A percentile compares a stretch with the other conserved stretches of the same genome.
These are phyloP conservation scores for Jatropha podagrica DNA, from an alignment of 441 rosid species.

Conservation along the genomic window DNA sequence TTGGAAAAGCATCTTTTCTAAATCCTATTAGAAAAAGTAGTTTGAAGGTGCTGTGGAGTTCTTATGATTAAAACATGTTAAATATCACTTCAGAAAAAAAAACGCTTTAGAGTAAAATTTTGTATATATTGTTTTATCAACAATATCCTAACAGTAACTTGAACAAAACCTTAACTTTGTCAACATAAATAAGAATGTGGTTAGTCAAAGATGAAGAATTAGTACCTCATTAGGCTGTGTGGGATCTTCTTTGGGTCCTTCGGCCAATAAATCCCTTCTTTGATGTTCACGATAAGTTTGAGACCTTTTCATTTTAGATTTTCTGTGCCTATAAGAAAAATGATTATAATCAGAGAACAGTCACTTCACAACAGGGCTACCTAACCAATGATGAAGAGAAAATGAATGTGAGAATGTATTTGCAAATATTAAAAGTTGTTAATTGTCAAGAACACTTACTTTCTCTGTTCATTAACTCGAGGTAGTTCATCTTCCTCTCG, in stretches of 20 bases:
- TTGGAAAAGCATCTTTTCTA: too few species aligned
- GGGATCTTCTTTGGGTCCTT: conserved; percentile 25
- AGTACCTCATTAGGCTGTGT: conserved; percentile 33
- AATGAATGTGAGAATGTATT: background rate
- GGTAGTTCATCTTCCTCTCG: conserved; percentile 41
- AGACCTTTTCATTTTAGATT: conserved; percentile 42
- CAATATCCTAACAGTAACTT: too few species aligned
- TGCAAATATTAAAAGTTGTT: background rate
- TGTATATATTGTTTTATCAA: too few species aligned
- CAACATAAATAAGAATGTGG: background rate
- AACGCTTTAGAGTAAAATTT: too few species aligned
- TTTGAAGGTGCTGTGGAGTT: too few species aligned
- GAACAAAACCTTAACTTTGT: background rate
- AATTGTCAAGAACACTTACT: conserved; percentile 31
- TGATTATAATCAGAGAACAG: background rate
- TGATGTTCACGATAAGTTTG: conserved; percentile 34
- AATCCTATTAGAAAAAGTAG: too few species aligned
- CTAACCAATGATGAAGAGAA: background rate
- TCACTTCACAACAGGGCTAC: background rate
- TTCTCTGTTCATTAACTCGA: conserved; percentile 34
- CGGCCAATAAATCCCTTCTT: conserved; percentile 27
- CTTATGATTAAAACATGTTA: too few species aligned
- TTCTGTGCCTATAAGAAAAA: conserved; percentile 34
- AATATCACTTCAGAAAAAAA: too few species aligned
- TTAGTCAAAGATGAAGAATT: background rate